Evolutionary conservation across 2,329 filamentous ascomycete genomes (phyloP).

Genomic region (Aspergillus eucalypticola): DNA sequence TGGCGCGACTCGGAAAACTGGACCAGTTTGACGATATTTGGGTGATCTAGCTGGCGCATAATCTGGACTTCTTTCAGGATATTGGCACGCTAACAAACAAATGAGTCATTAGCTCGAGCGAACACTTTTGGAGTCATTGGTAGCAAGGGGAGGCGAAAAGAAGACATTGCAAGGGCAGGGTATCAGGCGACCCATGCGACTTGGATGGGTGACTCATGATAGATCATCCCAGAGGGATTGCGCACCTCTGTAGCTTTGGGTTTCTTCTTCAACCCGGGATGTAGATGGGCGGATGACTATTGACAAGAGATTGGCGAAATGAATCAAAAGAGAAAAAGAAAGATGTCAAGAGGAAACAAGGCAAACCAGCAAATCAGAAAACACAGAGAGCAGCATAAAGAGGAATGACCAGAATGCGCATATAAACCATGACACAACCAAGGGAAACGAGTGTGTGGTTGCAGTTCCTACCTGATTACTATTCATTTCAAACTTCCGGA

Average conservation of each 20-base stretch:
- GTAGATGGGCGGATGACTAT: slow-evolving; percentile 88
- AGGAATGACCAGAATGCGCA: slow-evolving; percentile 25
- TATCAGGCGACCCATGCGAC: slow-evolving; percentile 10
- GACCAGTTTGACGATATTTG: slow-evolving; percentile 90
- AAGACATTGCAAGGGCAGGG: slow-evolving; percentile 5
- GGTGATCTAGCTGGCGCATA: slow-evolving; percentile 94
- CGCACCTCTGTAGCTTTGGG: slow-evolving; percentile 98
- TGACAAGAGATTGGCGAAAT: slow-evolving; percentile 51
- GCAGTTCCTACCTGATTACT: slow-evolving; percentile 81
- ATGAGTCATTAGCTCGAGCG: slow-evolving; percentile 28
- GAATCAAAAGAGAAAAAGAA: slow-evolving; percentile 32
- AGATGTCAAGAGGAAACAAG: slow-evolving; percentile 21
- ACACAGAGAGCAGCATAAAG: slow-evolving; percentile 28
- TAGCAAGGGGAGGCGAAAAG: not conserved
- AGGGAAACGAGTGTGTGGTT: slow-evolving; percentile 27
- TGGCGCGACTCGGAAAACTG: slow-evolving; percentile 92
- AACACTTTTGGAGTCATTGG: not conserved
- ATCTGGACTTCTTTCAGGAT: slow-evolving; percentile 99
- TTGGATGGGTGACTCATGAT: not conserved
- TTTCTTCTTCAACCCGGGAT: slow-evolving; percentile 93
- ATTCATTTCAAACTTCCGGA: slow-evolving; percentile 99
- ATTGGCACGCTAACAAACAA: slow-evolving; percentile 73
- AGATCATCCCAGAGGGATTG: slow-evolving; percentile 29
- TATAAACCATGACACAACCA: slow-evolving; percentile 16
- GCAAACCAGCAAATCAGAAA: slow-evolving; percentile 18